phyloP scores from a whole-genome alignment of 306 rosid species.

The Canavalia gladiata region DNA sequence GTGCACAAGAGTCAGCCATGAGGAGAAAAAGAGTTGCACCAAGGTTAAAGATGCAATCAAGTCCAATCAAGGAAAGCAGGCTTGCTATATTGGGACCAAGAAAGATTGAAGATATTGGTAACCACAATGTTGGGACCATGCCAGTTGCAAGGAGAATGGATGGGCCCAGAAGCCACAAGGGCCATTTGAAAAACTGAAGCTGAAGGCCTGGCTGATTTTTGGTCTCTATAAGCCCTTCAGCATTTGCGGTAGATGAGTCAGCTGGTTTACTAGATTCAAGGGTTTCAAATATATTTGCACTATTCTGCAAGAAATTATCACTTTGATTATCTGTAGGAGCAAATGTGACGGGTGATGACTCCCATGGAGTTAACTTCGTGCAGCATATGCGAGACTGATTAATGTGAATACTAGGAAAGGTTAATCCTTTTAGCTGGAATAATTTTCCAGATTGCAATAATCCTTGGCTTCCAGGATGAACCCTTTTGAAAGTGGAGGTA shows the following conservation, averaged over 20 bases:
- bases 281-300: slow-evolving; percentile 67
- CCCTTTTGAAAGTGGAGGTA: slow-evolving; percentile 40
- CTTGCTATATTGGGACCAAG: slow-evolving; percentile 89
- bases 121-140: slow-evolving; percentile 93
- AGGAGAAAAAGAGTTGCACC: slow-evolving; percentile 96
- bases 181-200: slow-evolving; percentile 84
- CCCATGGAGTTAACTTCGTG: slow-evolving; percentile 76
- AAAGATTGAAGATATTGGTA: slow-evolving; percentile 82
- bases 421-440: slow-evolving; percentile 45
- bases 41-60: slow-evolving; percentile 86
- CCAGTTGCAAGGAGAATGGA: slow-evolving; percentile 79
- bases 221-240: slow-evolving; percentile 51
- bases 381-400: slow-evolving; percentile 60
- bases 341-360: slow-evolving; percentile 68
- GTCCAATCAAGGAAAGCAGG: slow-evolving; percentile 87
- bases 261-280: slow-evolving; percentile 55
- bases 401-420: slow-evolving; percentile 47
- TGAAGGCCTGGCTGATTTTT: slow-evolving; percentile 51
- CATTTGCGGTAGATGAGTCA: slow-evolving; percentile 55
- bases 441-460: slow-evolving; percentile 53
- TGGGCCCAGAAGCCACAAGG: slow-evolving; percentile 93
- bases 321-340: slow-evolving; percentile 54
- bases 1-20: slow-evolving; percentile 89
- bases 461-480: slow-evolving; percentile 47
- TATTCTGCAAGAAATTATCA: slow-evolving; percentile 61